A percentile compares a stretch with the other conserved stretches of the same genome.
Evolutionary conservation across 2,329 filamentous ascomycete species (phyloP).

Genomic region (Colletotrichum lindemuthianum): DNA sequence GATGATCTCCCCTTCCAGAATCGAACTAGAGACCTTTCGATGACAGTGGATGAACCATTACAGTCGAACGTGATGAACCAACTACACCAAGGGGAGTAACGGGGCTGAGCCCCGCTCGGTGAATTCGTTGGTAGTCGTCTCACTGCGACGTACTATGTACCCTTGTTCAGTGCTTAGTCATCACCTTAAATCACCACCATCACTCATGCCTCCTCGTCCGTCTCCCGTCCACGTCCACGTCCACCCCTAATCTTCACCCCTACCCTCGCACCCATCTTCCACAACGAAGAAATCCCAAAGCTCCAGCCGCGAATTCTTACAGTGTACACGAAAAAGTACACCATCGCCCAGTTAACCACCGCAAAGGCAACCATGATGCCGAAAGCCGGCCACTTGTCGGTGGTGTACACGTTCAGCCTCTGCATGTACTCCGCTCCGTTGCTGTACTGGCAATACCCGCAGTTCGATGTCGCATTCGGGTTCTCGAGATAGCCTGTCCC

Average conservation of each 20-base stretch:
- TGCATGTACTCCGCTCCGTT: conserved; percentile 69
- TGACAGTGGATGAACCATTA: conserved; percentile 13
- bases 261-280: not conserved
- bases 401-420: conserved; percentile 59
- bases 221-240: not conserved
- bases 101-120: conserved; percentile 9
- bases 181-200: not conserved
- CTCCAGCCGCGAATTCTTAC: conserved; percentile 76
- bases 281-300: conserved; percentile 60
- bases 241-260: not conserved
- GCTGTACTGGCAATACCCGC: conserved; percentile 75
- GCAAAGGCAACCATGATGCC: conserved; percentile 79
- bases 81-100: conserved; percentile 24
- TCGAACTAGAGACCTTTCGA: conserved; percentile 28
- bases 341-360: conserved; percentile 75
- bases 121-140: not conserved
- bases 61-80: conserved; percentile 29
- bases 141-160: not conserved
- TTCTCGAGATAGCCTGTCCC: conserved; percentile 71
- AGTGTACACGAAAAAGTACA: conserved; percentile 82
- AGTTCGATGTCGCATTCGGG: conserved; percentile 64
- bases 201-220: not conserved
- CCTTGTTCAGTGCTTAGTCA: not conserved
- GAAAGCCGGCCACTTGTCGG: conserved; percentile 73
- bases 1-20: conserved; percentile 19